Evolutionary conservation across 257 asterid genomes (phyloP).

Genomic region (Capsicum chinense): DNA sequence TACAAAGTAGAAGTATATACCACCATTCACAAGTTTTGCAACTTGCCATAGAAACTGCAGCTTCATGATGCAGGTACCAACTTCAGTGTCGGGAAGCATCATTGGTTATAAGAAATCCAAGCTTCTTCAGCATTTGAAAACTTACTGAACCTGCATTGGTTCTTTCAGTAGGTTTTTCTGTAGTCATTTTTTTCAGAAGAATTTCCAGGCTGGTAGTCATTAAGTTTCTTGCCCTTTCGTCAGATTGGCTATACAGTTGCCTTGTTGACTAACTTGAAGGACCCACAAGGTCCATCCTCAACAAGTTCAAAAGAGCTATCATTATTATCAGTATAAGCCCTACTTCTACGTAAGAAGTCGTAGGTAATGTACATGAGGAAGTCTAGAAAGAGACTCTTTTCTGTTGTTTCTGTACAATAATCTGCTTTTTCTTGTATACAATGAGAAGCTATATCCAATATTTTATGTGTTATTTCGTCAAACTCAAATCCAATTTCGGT

Average conservation of each 20-base stretch:
- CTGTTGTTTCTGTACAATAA: conserved; percentile 52
- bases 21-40: background rate
- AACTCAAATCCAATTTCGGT: conserved; percentile 74
- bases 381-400: conserved; percentile 76
- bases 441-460: conserved; percentile 63
- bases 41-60: conserved; percentile 19
- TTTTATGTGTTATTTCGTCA: conserved; percentile 71
- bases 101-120: background rate
- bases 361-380: conserved; percentile 86
- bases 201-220: conserved; percentile 29
- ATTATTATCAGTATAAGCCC: conserved; percentile 37
- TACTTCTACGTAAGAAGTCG: conserved; percentile 62
- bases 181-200: conserved; percentile 13
- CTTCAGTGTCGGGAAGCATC: conserved; percentile 11
- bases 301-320: conserved; percentile 39
- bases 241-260: conserved; percentile 37
- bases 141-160: background rate
- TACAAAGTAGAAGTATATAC: background rate
- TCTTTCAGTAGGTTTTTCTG: background rate
- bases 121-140: conserved; percentile 22
- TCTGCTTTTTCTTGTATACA: conserved; percentile 58
- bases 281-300: conserved; percentile 40
- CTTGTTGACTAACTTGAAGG: conserved; percentile 42
- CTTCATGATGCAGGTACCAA: background rate
- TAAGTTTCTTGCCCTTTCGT: conserved; percentile 27